Conservation (phyloP, 257 asterid species). For the Thymus quinquecostatus region DNA sequence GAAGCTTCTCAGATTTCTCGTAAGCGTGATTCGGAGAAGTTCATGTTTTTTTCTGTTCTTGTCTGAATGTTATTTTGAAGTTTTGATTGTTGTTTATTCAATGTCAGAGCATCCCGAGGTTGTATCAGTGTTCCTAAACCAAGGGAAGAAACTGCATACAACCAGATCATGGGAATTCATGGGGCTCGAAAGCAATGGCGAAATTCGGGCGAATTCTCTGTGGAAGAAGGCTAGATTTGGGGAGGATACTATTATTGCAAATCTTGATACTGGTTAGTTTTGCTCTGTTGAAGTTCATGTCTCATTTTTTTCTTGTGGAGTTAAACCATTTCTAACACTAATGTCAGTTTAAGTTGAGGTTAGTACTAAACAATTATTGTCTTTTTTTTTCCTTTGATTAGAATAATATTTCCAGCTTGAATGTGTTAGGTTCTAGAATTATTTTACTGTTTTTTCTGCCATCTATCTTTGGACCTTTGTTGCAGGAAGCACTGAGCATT, state of each 20-base stretch:
- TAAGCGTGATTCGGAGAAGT: constrained; percentile 32
- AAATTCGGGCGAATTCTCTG: constrained; percentile 49
- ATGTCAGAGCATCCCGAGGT: constrained; percentile 73
- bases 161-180: constrained; percentile 95
- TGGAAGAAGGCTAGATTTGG: constrained; percentile 93
- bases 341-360: background rate
- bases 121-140: constrained; percentile 79
- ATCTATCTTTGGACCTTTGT: constrained; percentile 33
- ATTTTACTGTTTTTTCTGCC: constrained; percentile 21
- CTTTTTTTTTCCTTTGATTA: background rate
- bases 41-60: background rate
- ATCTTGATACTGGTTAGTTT: constrained; percentile 88
- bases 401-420: constrained; percentile 12
- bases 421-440: constrained; percentile 27
- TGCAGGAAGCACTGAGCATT: constrained; percentile 26
- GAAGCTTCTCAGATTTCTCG: constrained; percentile 68
- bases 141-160: constrained; percentile 77
- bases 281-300: background rate
- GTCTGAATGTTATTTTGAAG: background rate
- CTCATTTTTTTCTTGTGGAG: background rate
- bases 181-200: constrained; percentile 67
- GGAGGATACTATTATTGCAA: constrained; percentile 77
- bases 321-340: background rate
- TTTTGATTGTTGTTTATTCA: background rate
- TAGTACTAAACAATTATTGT: background rate